Evolutionary conservation across 2,329 filamentous ascomycete genomes (phyloP), one percentile per base, ranked within the genome.

Genomic region (Trichoderma polysporum): DNA sequence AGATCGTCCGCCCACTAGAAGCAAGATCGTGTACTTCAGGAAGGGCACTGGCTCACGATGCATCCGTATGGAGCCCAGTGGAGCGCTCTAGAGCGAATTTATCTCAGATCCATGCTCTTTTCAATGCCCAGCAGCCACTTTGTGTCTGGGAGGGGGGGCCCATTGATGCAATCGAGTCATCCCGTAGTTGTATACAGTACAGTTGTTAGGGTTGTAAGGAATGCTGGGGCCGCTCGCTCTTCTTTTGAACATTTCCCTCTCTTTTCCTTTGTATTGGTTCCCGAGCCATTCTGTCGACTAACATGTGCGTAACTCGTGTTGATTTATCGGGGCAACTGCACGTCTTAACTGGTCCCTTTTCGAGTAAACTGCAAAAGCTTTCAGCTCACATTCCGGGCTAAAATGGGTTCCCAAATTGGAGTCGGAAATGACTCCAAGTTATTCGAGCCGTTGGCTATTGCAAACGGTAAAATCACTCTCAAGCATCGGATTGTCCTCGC

Each of bases 401-500:
- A 37, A 17, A 72, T 71, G 67, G 67, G 68, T n/a, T 66, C 68
- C 37, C 13, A 25, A 17, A 15, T 54, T 52, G 50, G 68, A 39
- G 5, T 50, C 25, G 62, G 53, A 27, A 15, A 37, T 8, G 62
- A 68, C 15, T 72, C 73, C 54, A 61, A 73, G 67, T 72, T 78
- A 15, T 79, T 79, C 58, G 68, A 76, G 62, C 75, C 78, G 3
- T 68, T 79, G 13, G 71, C 68, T 12, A 76, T 80, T 69, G 69
- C 79, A 75, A 69, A 79, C 69, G 80, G 84, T 68, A 80, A 80
- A 50, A 78, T 83, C 50, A 74, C 74, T 10, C 80, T 88, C 35
- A 77, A 80, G 57, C 84, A 87, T 70, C 82, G 85, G 61, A 75
- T 87, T 27, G 77, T 84, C 52, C 73, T 83, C 70, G 82, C 84